Percentiles rank a stretch among this genome's conserved stretches.
Evolutionary conservation across 768 basidiomycete genomes (phyloP).

Genomic region (Suillus occidentalis): DNA sequence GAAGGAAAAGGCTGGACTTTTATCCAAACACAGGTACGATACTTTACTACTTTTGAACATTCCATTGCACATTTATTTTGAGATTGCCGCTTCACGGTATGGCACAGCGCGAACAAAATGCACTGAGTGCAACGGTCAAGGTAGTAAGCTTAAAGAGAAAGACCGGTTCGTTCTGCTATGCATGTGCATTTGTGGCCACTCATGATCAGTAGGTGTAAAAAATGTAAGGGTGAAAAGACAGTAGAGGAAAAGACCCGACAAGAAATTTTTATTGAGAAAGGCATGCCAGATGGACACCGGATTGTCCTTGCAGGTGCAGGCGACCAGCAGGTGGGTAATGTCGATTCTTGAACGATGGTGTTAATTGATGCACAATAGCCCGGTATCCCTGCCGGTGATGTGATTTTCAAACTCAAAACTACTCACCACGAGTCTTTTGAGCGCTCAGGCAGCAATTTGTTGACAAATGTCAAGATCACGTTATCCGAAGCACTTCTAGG

Average conservation of each 20-base stretch:
- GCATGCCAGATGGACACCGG: slow-evolving; percentile 79
- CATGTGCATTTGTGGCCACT: slow-evolving; percentile 7
- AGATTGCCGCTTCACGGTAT: slow-evolving; percentile 48
- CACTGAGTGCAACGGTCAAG: slow-evolving; percentile 66
- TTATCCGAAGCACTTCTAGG: slow-evolving; percentile 93
- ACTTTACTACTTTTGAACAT: background rate
- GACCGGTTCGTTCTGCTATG: slow-evolving; percentile 55
- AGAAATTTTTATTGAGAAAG: slow-evolving; percentile 84
- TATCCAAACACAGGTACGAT: slow-evolving; percentile 50
- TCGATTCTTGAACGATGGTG: background rate
- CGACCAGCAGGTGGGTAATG: slow-evolving; percentile 71
- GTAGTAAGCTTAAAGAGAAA: slow-evolving; percentile 77
- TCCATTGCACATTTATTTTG: slow-evolving; percentile 1
- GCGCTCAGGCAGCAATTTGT: slow-evolving; percentile 77
- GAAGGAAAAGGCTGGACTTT: slow-evolving; percentile 81
- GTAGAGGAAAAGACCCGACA: slow-evolving; percentile 87
- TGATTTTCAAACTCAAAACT: slow-evolving; percentile 77
- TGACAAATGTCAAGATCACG: slow-evolving; percentile 80
- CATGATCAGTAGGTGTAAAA: slow-evolving; percentile 72
- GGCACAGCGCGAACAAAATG: slow-evolving; percentile 59
- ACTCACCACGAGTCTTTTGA: slow-evolving; percentile 78
- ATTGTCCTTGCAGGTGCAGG: slow-evolving; percentile 92
- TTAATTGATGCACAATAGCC: slow-evolving; percentile 50
- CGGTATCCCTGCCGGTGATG: slow-evolving; percentile 83
- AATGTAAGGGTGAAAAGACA: slow-evolving; percentile 86